Evolutionary conservation across 2,329 filamentous ascomycete genomes (phyloP), one percentile per base, ranked within the genome.

Genomic region (Colletotrichum sp.): DNA sequence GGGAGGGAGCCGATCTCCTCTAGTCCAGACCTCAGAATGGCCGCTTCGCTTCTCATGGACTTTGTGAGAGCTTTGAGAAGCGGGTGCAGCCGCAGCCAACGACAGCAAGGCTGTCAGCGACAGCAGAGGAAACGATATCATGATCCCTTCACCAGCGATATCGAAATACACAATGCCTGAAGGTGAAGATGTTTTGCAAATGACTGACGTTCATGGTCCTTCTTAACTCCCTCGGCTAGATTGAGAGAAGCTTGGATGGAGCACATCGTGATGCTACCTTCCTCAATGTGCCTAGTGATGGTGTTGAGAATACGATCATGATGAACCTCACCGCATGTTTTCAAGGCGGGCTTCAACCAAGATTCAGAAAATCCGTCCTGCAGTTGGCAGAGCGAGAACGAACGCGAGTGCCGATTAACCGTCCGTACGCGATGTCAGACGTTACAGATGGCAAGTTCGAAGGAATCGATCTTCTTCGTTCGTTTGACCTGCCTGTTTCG

Each of bases 121-220:
- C 16, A 44, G 16, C 16, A 44, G 36, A 18, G 0, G 5, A 5
- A 44, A 44, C 8, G 5, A 10, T 0, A 2, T 44, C 36, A 44
- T 44, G 16, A 10, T 9, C 36, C 36, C 16, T 44, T 10, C 36
- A 1, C 36, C 36, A 44, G 36, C 0, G 36, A 44, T 18, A 0
- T 44, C 16, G 16, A 18, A 44, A 44, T 2, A 18, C 8, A 44
- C 36, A 18, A n/a, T 10, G 36, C 3, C 16, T 44, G 36, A n/a
- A 44, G 16, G 0, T n/a, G 0, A 44, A 44, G 36, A 44, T 10
- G 16, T 44, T 0, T 44, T 18, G 16, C 5, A 9, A 18, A 10
- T 44, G 36, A 10, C 36, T 18, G 36, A 44, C 1, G 36, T 44
- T 5, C 36, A n/a, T 44, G 36, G 36, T 9, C 16, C 16, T 44